Percentiles rank a stretch among this genome's conserved stretches.
Evolutionary conservation across 2,329 filamentous ascomycete genomes (phyloP).

Genomic region (Diplodia scrobiculata): DNA sequence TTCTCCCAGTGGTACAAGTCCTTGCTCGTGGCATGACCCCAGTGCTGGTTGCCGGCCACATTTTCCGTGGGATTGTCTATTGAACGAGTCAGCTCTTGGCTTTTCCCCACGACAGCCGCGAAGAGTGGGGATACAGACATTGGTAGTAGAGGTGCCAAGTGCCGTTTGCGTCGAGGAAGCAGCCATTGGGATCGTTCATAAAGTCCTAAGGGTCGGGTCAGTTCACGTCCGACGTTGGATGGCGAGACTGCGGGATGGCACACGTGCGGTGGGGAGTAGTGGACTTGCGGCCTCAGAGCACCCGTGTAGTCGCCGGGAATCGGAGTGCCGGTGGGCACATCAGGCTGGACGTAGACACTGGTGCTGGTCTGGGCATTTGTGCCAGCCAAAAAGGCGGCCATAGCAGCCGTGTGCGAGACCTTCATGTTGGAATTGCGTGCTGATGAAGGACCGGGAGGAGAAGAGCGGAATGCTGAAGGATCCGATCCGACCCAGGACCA

Average conservation of each 20-base stretch:
- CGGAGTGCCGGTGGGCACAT: conserved; percentile 37
- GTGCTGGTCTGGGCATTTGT: conserved; percentile 10
- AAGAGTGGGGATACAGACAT: conserved; percentile 41
- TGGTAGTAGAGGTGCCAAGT: conserved; percentile 69
- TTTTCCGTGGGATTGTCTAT: conserved; percentile 54
- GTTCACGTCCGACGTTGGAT: too few species aligned
- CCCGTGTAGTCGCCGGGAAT: conserved; percentile 48
- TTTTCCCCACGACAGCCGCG: neutral
- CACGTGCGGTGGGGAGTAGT: conserved; percentile 58
- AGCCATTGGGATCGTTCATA: conserved; percentile 67
- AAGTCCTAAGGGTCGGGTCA: conserved; percentile 36
- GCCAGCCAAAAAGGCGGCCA: conserved; percentile 8
- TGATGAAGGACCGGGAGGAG: neutral
- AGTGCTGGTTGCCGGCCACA: conserved; percentile 63
- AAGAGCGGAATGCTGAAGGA: neutral
- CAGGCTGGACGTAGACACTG: conserved; percentile 17
- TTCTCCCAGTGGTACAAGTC: conserved; percentile 68
- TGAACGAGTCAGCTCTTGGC: conserved; percentile 31
- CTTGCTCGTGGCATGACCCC: conserved; percentile 65
- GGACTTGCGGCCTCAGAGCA: conserved; percentile 55
- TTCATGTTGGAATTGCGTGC: conserved; percentile 3
- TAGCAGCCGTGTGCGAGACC: neutral
- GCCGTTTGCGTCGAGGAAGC: conserved; percentile 61
- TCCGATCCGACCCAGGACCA: neutral
- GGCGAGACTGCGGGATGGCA: conserved; percentile 50